These are phyloP conservation scores for Reutealis trisperma DNA, from an alignment of 345 rosid species.

Conservation along the genomic window DNA sequence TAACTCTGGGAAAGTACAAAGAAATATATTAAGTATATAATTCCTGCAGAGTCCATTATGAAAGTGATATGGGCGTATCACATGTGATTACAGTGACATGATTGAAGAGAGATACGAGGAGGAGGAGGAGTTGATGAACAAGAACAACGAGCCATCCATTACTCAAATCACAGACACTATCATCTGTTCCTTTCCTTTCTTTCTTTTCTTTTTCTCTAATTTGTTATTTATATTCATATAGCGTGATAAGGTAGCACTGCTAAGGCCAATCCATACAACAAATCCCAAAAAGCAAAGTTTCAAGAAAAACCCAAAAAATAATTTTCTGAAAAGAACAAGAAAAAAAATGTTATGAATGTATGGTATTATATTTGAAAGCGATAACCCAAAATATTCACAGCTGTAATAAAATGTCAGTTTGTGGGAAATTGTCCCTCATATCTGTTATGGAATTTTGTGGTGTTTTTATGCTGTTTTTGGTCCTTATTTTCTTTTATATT, in stretches of 20 bases:
- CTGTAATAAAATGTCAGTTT: conserved; percentile 33
- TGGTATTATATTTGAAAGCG: conserved; percentile 14
- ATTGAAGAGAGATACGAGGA: conserved; percentile 19
- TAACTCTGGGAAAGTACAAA: background rate
- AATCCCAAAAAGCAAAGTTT: conserved; percentile 11
- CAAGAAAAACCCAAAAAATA: background rate
- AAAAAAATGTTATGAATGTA: background rate
- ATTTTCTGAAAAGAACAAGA: background rate
- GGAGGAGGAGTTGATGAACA: too few species aligned
- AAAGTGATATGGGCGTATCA: conserved; percentile 15
- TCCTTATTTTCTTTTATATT: conserved; percentile 19
- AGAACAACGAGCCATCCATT: too few species aligned
- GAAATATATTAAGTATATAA: background rate
- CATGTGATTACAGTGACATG: conserved; percentile 19
- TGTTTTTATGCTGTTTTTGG: conserved; percentile 31
- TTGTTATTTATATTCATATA: background rate
- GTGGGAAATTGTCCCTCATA: conserved; percentile 15
- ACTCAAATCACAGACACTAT: background rate
- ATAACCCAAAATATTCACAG: conserved; percentile 26
- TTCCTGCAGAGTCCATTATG: background rate
- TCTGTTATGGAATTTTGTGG: conserved; percentile 9
- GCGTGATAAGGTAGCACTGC: conserved; percentile 41
- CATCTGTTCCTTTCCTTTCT: background rate
- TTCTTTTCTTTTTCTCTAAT: background rate
- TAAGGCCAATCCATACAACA: conserved; percentile 19